phyloP scores from a whole-genome alignment of 2,329 filamentous ascomycete species.

The Pyrenophora seminiperda region DNA sequence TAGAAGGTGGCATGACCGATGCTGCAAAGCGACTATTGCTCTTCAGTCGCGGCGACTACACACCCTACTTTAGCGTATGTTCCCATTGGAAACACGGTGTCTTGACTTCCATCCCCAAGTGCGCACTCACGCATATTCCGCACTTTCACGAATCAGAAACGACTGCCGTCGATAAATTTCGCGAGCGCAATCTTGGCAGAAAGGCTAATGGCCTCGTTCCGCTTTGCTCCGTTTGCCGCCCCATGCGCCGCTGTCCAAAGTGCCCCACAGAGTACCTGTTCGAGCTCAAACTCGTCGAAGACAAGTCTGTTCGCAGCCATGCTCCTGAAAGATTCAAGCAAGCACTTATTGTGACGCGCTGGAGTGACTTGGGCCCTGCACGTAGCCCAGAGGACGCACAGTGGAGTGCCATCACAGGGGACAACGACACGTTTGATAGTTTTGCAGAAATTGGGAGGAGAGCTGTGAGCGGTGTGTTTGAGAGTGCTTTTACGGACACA shows the following conservation, averaged over 20 bases:
- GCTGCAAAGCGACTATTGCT: slow-evolving; percentile 61
- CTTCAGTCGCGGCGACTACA: slow-evolving; percentile 65
- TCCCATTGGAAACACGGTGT: slow-evolving; percentile 67
- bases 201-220: slow-evolving; percentile 55
- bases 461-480: slow-evolving; percentile 64
- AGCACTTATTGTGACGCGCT: slow-evolving; percentile 64
- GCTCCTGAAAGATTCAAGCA: slow-evolving; percentile 60
- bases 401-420: slow-evolving; percentile 58
- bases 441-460: slow-evolving; percentile 60
- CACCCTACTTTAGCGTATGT: slow-evolving; percentile 66
- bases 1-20: slow-evolving; percentile 55
- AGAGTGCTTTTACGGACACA: slow-evolving; percentile 60
- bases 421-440: slow-evolving; percentile 56
- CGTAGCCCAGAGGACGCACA: slow-evolving; percentile 55
- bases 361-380: slow-evolving; percentile 64
- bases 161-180: slow-evolving; percentile 51
- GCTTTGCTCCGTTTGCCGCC: slow-evolving; percentile 61
- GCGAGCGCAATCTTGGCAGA: slow-evolving; percentile 21
- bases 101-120: slow-evolving; percentile 65
- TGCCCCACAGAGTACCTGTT: slow-evolving; percentile 68
- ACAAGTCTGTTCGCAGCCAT: slow-evolving; percentile 50
- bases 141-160: slow-evolving; percentile 43
- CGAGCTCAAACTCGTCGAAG: slow-evolving; percentile 64
- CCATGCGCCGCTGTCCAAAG: slow-evolving; percentile 65
- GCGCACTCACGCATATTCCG: slow-evolving; percentile 63